Conservation (phyloP, 192 early-diverging fungal genomes). For the Entophlyctis helioformis region DNA sequence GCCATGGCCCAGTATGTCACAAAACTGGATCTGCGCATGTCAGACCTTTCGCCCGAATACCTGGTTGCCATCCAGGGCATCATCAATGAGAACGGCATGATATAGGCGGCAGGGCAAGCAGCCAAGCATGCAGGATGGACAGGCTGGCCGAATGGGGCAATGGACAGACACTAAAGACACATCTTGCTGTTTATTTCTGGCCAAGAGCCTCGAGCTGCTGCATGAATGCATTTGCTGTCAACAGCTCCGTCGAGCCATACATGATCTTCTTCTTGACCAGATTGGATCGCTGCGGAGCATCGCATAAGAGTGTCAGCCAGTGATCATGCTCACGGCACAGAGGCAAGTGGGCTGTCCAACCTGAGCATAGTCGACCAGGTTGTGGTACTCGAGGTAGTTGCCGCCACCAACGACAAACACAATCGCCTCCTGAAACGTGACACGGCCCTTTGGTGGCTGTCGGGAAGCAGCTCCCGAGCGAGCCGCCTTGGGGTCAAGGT, state of each 20-base stretch:
- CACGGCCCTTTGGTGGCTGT: slow-evolving; percentile 3
- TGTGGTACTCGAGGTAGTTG: slow-evolving; percentile 97
- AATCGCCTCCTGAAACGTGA: slow-evolving; percentile 76
- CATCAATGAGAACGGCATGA: slow-evolving; percentile 31
- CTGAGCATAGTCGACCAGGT: slow-evolving; percentile 79
- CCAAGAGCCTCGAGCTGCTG: slow-evolving; percentile 64
- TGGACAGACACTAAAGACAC: too few species aligned
- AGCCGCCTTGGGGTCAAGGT: slow-evolving; percentile 74
- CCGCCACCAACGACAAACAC: slow-evolving; percentile 98
- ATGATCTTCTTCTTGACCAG: slow-evolving; percentile 59
- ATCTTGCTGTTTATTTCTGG: too few species aligned
- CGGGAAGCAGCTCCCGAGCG: background rate
- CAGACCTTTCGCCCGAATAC: slow-evolving; percentile 29
- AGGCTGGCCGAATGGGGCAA: too few species aligned
- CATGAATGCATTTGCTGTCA: slow-evolving; percentile 70
- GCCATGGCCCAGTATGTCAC: slow-evolving; percentile 46
- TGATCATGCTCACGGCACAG: background rate
- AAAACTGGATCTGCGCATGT: slow-evolving; percentile 33
- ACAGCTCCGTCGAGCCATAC: slow-evolving; percentile 88
- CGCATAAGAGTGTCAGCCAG: background rate
- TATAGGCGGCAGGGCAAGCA: too few species aligned
- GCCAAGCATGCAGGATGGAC: too few species aligned
- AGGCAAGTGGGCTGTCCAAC: slow-evolving; percentile 13
- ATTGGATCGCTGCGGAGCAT: background rate
- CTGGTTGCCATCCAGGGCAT: slow-evolving; percentile 38